Evolutionary conservation across 805 yeast species (phyloP).

Genomic region (Kodamaea fukazawae): DNA sequence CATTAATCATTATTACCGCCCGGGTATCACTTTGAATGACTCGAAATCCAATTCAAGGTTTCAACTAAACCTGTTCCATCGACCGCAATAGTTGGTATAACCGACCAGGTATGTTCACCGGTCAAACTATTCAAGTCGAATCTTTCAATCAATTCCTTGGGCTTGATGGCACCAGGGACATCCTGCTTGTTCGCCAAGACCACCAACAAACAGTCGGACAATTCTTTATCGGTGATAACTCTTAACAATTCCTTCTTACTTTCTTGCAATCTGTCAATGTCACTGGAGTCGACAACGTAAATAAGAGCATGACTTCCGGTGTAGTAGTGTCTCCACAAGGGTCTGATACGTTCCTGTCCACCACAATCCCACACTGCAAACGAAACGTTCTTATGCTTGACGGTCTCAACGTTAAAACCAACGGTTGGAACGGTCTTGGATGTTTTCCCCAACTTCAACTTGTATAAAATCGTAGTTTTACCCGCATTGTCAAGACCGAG

Average conservation of each 20-base stretch:
- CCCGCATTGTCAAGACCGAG: conserved; percentile 93
- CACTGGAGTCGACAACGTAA: conserved; percentile 85
- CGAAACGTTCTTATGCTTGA: conserved; percentile 74
- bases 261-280: conserved; percentile 67
- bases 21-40: conserved; percentile 42
- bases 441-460: conserved; percentile 71
- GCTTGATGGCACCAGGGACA: conserved; percentile 65
- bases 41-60: conserved; percentile 82
- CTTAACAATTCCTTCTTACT: conserved; percentile 74
- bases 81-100: conserved; percentile 85
- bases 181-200: conserved; percentile 92
- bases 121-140: conserved; percentile 61
- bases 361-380: conserved; percentile 95
- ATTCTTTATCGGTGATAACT: conserved; percentile 79
- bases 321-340: conserved; percentile 93
- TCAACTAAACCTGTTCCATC: conserved; percentile 89
- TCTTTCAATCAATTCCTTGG: conserved; percentile 74
- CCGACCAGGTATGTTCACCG: conserved; percentile 77
- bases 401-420: conserved; percentile 89
- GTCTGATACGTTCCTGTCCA: conserved; percentile 90
- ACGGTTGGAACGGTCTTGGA: conserved; percentile 87
- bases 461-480: conserved; percentile 84
- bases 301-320: conserved; percentile 91
- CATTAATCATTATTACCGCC: no score
- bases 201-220: conserved; percentile 72